A percentile compares a stretch with the other conserved stretches of the same genome.
These are phyloP conservation scores for Artemisia tridentata DNA, from an alignment of 129 eudicot species.

Conservation along the genomic window DNA sequence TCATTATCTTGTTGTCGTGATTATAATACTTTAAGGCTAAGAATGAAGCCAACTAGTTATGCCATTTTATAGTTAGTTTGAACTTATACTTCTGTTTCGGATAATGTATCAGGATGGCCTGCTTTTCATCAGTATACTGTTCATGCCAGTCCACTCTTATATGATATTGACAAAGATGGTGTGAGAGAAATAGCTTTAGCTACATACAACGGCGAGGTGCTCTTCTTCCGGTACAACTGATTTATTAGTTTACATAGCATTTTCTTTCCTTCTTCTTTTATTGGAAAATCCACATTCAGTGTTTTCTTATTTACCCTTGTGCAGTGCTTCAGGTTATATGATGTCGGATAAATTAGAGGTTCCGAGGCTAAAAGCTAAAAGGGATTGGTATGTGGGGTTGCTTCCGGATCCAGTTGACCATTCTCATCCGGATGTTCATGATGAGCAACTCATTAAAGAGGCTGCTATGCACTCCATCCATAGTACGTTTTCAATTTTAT, in stretches of 20 bases:
- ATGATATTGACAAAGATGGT: slow-evolving; percentile 98
- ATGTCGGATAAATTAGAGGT: slow-evolving; percentile 93
- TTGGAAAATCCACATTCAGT: slow-evolving; percentile 16
- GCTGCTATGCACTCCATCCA: slow-evolving; percentile 56
- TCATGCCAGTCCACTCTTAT: slow-evolving; percentile 94
- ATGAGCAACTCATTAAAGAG: slow-evolving; percentile 64
- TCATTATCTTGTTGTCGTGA: neutral
- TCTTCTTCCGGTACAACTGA: slow-evolving; percentile 76
- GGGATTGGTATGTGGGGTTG: slow-evolving; percentile 90
- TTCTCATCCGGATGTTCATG: slow-evolving; percentile 96
- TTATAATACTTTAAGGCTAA: neutral
- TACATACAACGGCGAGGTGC: slow-evolving; percentile 96
- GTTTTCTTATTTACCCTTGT: slow-evolving; percentile 12
- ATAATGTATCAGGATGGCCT: slow-evolving; percentile 84
- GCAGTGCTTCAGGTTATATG: slow-evolving; percentile 88
- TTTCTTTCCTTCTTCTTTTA: slow-evolving; percentile 4
- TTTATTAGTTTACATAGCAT: slow-evolving; percentile 14
- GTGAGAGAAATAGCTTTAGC: slow-evolving; percentile 98
- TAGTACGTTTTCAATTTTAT: slow-evolving; percentile 42
- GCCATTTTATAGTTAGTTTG: slow-evolving; percentile 9
- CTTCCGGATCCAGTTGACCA: slow-evolving; percentile 82
- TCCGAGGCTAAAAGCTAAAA: slow-evolving; percentile 83
- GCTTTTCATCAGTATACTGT: slow-evolving; percentile 98
- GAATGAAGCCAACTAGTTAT: neutral
- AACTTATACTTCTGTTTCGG: slow-evolving; percentile 6